phyloP scores from a whole-genome alignment of 2,329 filamentous ascomycete species.

The Neopestalotiopsis sp. region DNA sequence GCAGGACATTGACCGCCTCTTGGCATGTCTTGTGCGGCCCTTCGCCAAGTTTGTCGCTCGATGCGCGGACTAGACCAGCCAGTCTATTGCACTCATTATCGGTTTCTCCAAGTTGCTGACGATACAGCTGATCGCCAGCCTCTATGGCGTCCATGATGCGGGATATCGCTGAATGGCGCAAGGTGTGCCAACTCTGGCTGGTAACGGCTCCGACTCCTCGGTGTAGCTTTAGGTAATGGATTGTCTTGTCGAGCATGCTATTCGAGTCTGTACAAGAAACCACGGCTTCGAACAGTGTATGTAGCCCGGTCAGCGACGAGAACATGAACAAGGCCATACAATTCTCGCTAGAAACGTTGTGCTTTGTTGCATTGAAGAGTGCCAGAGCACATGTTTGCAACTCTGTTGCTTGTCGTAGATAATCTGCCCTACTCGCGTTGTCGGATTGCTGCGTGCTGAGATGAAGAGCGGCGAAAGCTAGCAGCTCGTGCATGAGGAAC shows the following conservation, averaged over 20 bases:
- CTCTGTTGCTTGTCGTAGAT: not conserved
- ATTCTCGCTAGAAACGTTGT: not conserved
- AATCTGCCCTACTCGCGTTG: not conserved
- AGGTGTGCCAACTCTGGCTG: not conserved
- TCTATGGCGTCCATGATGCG: not conserved
- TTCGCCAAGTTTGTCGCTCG: not conserved
- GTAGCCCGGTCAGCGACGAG: conserved; percentile 4
- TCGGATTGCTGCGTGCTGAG: not conserved
- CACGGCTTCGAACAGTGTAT: conserved; percentile 10
- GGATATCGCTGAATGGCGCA: not conserved
- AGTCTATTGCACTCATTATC: conserved; percentile 2
- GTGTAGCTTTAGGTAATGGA: conserved; percentile 3
- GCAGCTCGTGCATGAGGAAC: conserved; percentile 12
- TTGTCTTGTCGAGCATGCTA: not conserved
- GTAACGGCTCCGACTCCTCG: not conserved
- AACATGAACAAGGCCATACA: conserved; percentile 6
- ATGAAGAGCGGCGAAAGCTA: conserved; percentile 11
- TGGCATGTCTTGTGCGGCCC: conserved; percentile 1
- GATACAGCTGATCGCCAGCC: not conserved
- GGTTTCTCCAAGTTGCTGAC: not conserved
- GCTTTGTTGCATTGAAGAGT: conserved; percentile 5
- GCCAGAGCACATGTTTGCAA: conserved; percentile 1
- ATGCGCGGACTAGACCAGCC: not conserved
- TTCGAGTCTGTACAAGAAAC: not conserved
- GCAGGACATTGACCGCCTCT: not conserved